Base-by-base conservation (phyloP, 2,329 filamentous ascomycete species). In the Alternaria incomplexa region DNA sequence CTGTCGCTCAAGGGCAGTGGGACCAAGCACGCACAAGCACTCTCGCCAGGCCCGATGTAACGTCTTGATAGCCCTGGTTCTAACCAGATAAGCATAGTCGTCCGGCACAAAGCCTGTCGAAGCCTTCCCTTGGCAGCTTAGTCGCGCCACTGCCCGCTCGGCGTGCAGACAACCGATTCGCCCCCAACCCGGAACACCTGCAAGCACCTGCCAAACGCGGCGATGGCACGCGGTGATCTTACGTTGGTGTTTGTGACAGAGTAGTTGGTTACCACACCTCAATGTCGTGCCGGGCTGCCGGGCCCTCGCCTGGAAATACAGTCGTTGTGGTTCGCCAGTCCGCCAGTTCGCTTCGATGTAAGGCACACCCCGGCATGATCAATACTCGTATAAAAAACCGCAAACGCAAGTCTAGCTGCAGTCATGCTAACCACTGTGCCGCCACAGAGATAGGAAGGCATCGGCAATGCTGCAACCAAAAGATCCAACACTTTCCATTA, bases 71-170 rank as follows among this genome's bases (percentile, higher is more conserved):
- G 63, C 30, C 54, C 48, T 32, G 30, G 9, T 44, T 13, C 56
- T 67, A 71, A 55, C 67, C 63, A 17, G 5, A 67, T 63, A 3
- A 15, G 55, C 20, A 26, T 54, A 56, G 48, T 65, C 26, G 20
- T 64, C 67, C 71, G 70, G 55, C 25, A 48, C 66, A 63, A 73
- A 72, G 70, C 67, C 58, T 63, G 58, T 51, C 63, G 55, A 73
- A 72, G 70, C 70, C 58, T 74, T 71, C 57, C 50, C 71, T 74
- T 73, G 71, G 73, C 72, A 57, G 63, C 70, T 75, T 75, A 66
- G 60, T 50, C 44, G 56, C 65, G 67, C 72, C 67, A 69, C 64
- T 28, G 58, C 43, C 46, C 51, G 47, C 61, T 56, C 55, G 59
- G 59, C 59, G 30, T 58, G 53, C 25, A 32, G 46, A 4, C 32